Base-by-base conservation (phyloP, 2,329 filamentous ascomycete species). In the Aspergillus viridinutans region DNA sequence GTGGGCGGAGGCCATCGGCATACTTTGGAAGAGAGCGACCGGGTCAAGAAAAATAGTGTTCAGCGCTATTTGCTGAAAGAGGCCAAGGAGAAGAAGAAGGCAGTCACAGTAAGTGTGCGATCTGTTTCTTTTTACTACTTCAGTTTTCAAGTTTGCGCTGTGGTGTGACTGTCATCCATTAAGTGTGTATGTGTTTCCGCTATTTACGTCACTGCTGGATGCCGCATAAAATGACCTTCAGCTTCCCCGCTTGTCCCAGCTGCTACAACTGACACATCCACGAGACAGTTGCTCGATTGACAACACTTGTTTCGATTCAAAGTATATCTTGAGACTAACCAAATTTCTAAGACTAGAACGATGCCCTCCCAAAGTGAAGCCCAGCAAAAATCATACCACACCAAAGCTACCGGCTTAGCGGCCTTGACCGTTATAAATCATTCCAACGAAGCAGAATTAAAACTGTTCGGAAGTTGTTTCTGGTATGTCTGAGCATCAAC, bases 401-500 rank as follows among this genome's bases (percentile, higher is more conserved):
- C 86, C 66, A 89, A 86, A 70, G 86, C 89, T 20, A 90, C 88
- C 2, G 90, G 90, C 9, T 73, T 81, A 54, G 90, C 91, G 23
- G 79, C 86, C 50, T 74, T 80, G 49, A 95, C 90, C 2, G 87
- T 83, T 7, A 84, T 85, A 67, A 86, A 82, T 53, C 91, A 90
- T 66, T 79, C 82, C n/a, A 84, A 84, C 58, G 88, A 91, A 5
- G 78, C 83, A 59, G 83, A 87, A 7, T 73, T 95, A 51, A 92
- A 91, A 72, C 78, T 96, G 1, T 95, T 88, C 69, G 90, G 90
- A 28, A 89, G 88, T 65, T 92, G 89, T 70, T 94, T 92, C 72
- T 95, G 91, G 89, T 90, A 77, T 66, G 79, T 74, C 38, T 29
- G 29, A 29, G n/a, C 47, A 25, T 28, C 23, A 14, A 7, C 26